These are phyloP conservation scores for Lecanicillium sp. DNA, from an alignment of 2,329 filamentous ascomycete species.

Conservation along the genomic window DNA sequence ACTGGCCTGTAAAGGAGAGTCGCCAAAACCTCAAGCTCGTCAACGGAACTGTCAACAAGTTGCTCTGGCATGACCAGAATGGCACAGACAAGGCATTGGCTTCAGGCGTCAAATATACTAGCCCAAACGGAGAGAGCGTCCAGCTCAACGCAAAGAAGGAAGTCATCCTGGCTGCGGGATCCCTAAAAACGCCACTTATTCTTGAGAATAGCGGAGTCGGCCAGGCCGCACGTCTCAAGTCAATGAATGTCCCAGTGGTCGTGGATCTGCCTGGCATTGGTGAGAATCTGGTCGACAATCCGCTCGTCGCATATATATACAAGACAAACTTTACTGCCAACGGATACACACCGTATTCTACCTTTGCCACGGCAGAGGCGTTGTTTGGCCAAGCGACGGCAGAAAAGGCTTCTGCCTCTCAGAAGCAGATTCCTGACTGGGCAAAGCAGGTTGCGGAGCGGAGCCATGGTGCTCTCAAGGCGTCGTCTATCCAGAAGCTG, in stretches of 20 bases:
- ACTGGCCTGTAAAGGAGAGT: conserved; percentile 29
- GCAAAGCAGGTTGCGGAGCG: conserved; percentile 23
- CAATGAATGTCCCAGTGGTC: conserved; percentile 36
- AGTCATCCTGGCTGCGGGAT: conserved; percentile 42
- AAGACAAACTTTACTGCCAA: conserved; percentile 17
- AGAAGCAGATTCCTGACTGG: conserved; percentile 24
- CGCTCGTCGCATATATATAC: conserved; percentile 27
- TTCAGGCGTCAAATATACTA: conserved; percentile 31
- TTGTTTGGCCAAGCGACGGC: conserved; percentile 26
- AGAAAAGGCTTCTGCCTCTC: conserved; percentile 21
- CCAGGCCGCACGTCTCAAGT: conserved; percentile 32
- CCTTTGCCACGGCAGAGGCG: conserved; percentile 29
- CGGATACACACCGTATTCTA: conserved; percentile 27
- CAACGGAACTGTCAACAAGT: conserved; percentile 29
- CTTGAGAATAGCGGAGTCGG: conserved; percentile 50
- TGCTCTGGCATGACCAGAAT: conserved; percentile 22
- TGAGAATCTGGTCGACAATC: conserved; percentile 47
- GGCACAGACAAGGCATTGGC: conserved; percentile 19
- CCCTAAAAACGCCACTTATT: conserved; percentile 45
- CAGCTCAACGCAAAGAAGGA: conserved; percentile 37
- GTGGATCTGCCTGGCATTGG: conserved; percentile 46
- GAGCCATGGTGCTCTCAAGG: conserved; percentile 23
- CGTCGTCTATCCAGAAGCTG: conserved; percentile 31
- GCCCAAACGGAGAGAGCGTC: conserved; percentile 28
- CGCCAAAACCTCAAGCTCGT: conserved; percentile 34